These are phyloP conservation scores for Hyaloscypha variabilis DNA, from an alignment of 495 filamentous ascomycete species.

Conservation along the genomic window DNA sequence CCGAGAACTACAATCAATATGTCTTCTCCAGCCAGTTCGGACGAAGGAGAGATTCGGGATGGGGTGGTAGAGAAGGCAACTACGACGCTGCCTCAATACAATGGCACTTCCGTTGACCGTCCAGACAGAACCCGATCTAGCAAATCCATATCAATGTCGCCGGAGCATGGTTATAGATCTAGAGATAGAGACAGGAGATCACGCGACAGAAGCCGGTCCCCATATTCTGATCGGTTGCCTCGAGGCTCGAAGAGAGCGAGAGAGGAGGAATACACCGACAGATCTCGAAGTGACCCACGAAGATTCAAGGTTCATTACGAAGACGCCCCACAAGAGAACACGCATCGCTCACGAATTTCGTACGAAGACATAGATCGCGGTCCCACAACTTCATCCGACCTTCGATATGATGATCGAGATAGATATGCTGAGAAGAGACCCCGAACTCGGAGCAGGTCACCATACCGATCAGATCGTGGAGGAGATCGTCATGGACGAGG, in stretches of 20 bases:
- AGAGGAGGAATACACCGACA: constrained; percentile 64
- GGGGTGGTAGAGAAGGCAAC: constrained; percentile 69
- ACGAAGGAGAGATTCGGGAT: constrained; percentile 92
- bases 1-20: constrained; percentile 26
- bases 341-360: constrained; percentile 46
- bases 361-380: constrained; percentile 73
- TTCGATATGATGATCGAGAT: constrained; percentile 56
- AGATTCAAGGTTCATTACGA: constrained; percentile 66
- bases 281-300: constrained; percentile 48
- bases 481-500: constrained; percentile 46
- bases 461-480: constrained; percentile 45
- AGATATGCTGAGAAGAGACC: constrained; percentile 59
- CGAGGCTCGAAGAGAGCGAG: constrained; percentile 71
- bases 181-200: constrained; percentile 37
- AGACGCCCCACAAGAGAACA: constrained; percentile 45
- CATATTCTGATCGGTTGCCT: constrained; percentile 39
- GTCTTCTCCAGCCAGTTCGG: constrained; percentile 57
- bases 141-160: constrained; percentile 70
- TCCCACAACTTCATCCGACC: constrained; percentile 44
- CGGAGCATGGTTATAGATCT: constrained; percentile 69
- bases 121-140: constrained; percentile 69
- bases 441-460: constrained; percentile 71
- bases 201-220: constrained; percentile 56
- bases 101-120: constrained; percentile 69
- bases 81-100: constrained; percentile 47